Evolutionary conservation across 1,284 basidiomycete species (phyloP), one percentile per base, ranked within the genome.

Genomic region (Moesziomyces parantarcticus): DNA sequence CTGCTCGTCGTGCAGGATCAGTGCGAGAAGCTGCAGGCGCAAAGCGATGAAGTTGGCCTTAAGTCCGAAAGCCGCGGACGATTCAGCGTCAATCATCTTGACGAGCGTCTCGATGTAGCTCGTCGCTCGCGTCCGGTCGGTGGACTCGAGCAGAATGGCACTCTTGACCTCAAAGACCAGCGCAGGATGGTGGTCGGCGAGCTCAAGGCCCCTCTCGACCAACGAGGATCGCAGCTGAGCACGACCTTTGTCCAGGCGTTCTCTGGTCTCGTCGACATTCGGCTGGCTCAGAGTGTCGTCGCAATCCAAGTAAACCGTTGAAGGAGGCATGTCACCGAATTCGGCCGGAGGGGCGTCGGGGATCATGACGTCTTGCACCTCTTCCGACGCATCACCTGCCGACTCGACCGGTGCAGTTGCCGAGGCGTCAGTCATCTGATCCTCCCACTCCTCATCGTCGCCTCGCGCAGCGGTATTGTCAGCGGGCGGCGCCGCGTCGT

Each of bases 111-210:
- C 54, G 42, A 75, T 50, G 48, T 63, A 43, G n/a, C 46, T 34
- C 47, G 50, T 55, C 18, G 64, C 50, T 29, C 63, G 53, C 47
- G 40, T 48, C 20, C 55, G 51, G 22, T 71, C 67, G n/a, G 44
- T 46, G 5, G 69, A 62, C 25, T 78, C 61, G 55, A 82, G 52
- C 21, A 73, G 47, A 44, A 84, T 72, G 40, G 79, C 75, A 11
- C 74, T 57, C 45, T 77, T 76, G 50, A 97, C 88, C 79, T 97
- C 94, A 80, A 97, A 97, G 48, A 97, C 90, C 45, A 97, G 88
- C 7, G 91, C 90, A 9, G 92, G 89, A 76, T 94, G 91, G 66
- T 91, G 89, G 80, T 98, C 95, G 47, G 96, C 90, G 26, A 99
- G 87, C 13, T 87, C 85, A 44, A 99, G 86, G 0, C 75, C 70